Evolutionary conservation across 164 flowering plant species (phyloP), one percentile per base, ranked within the genome.

Genomic region (Liquidambar formosana): DNA sequence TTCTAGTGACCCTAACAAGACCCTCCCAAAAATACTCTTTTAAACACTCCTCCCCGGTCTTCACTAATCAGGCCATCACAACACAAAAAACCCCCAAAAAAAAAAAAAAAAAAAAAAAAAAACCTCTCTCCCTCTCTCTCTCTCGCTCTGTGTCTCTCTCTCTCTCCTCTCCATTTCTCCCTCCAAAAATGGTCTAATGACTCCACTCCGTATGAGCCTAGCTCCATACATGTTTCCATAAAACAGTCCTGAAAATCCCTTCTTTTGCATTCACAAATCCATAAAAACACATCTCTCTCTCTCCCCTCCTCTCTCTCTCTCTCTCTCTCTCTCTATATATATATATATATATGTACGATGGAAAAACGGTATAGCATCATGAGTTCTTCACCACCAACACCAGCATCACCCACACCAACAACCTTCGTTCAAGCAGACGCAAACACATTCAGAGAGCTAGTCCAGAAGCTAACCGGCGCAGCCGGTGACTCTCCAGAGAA

Each of bases 351-450:
- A 33, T 33, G 6, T 33, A 33, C 6, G 28, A 75, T 72, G 76
- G 78, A 72, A 56, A 69, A 23, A 45, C 60, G 41, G 27, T 6
- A 63, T 1, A 43, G 47, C 61, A 25, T 22, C 45, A 44, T 21
- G 4, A 13, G 57, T 15, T 22, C 65, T 1, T 27, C 72, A 10
- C 16, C 71, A 0, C 8, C 71, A 8, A 1, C 64, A 0, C 19
- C 75, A 16, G 1, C 66, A 43, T 28, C 49, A 4, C 33, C 73
- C 3, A 23, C 83, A 4, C 33, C 73, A 1, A 23, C 83, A 11
- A 81, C 86, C 23, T 85, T 85, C 45, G 85, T 85, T 10, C 89
- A 83, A 65, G 85, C 89, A 16, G 89, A 85, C 73, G 47, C 85
- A 0, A 48, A 43, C 62, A 72, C 81, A 33, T 85, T 85, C 79